These are phyloP conservation scores for Pythium brassicae DNA, from an alignment of 352 stramenopile genomes.

Conservation along the genomic window DNA sequence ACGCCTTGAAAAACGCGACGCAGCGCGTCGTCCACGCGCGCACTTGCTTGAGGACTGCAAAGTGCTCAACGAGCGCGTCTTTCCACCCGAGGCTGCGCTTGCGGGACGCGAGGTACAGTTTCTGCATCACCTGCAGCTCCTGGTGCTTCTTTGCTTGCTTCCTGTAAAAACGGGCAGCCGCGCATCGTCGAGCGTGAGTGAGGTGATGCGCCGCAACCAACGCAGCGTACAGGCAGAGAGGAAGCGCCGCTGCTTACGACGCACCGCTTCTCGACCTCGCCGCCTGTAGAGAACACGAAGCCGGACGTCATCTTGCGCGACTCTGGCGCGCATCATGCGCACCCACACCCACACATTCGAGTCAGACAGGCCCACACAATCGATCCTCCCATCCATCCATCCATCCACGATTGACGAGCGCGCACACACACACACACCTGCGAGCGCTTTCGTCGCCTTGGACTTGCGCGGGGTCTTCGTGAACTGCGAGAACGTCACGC, in stretches of 20 bases:
- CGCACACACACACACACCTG: constrained; percentile 1
- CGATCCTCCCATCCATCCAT: too few relatives aligned
- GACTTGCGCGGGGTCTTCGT: constrained; percentile 27
- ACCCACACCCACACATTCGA: neutral
- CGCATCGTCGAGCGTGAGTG: neutral
- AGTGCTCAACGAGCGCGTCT: constrained; percentile 28
- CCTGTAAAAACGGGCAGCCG: neutral
- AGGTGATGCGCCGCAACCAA: neutral
- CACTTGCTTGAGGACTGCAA: constrained; percentile 34
- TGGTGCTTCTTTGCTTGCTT: constrained; percentile 28
- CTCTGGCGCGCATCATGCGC: constrained; percentile 1
- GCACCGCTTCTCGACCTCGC: constrained; percentile 12
- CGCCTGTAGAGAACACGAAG: constrained; percentile 16
- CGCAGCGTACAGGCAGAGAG: neutral
- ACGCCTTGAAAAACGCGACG: constrained; percentile 20
- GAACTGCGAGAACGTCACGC: constrained; percentile 78
- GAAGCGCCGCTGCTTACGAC: neutral
- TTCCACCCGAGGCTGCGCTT: constrained; percentile 34
- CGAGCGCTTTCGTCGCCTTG: constrained; percentile 9
- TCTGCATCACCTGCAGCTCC: constrained; percentile 41
- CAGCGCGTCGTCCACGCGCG: constrained; percentile 24
- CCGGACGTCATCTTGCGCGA: constrained; percentile 17
- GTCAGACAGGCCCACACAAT: neutral
- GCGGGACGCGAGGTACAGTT: constrained; percentile 36
- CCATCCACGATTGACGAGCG: too few relatives aligned